phyloP scores from a whole-genome alignment of 2,329 filamentous ascomycete species.

The Lachnellula hyalina region DNA sequence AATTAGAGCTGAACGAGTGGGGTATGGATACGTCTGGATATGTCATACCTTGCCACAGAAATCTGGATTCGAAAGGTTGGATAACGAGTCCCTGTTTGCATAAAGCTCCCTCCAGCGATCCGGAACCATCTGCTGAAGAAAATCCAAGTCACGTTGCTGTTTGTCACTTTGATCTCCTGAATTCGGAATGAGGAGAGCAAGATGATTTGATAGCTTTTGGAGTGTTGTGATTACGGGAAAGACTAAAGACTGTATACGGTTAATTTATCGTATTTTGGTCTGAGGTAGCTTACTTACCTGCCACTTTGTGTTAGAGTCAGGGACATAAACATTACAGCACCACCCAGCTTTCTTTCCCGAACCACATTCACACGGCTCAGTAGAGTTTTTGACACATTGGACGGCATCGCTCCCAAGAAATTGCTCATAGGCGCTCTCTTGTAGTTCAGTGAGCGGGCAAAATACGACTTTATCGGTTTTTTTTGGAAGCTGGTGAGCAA shows the following conservation, averaged over 20 bases:
- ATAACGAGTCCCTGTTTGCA: constrained; percentile 67
- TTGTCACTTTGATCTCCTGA: constrained; percentile 61
- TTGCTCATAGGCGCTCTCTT: constrained; percentile 76
- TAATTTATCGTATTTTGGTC: constrained; percentile 44
- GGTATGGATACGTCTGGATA: not conserved
- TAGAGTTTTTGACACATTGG: constrained; percentile 60
- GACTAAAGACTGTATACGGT: constrained; percentile 53
- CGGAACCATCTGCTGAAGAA: constrained; percentile 70
- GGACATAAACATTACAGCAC: constrained; percentile 65
- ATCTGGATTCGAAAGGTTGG: constrained; percentile 77
- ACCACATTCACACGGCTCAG: constrained; percentile 64
- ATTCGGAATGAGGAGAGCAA: constrained; percentile 77
- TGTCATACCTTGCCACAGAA: constrained; percentile 74
- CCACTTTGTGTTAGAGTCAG: constrained; percentile 41
- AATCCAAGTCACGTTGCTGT: constrained; percentile 70
- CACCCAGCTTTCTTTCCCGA: constrained; percentile 69
- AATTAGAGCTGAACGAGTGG: constrained; percentile 1
- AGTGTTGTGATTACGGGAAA: constrained; percentile 80
- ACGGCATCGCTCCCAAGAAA: constrained; percentile 71
- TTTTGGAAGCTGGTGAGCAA: constrained; percentile 86
- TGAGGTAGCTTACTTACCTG: constrained; percentile 34
- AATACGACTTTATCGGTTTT: constrained; percentile 95
- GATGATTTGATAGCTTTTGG: constrained; percentile 86
- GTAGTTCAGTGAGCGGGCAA: constrained; percentile 78
- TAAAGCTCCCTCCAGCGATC: constrained; percentile 71